Base-by-base conservation (phyloP, 225 moss, liverwort and hornwort species). In the Lunularia cruciata region DNA sequence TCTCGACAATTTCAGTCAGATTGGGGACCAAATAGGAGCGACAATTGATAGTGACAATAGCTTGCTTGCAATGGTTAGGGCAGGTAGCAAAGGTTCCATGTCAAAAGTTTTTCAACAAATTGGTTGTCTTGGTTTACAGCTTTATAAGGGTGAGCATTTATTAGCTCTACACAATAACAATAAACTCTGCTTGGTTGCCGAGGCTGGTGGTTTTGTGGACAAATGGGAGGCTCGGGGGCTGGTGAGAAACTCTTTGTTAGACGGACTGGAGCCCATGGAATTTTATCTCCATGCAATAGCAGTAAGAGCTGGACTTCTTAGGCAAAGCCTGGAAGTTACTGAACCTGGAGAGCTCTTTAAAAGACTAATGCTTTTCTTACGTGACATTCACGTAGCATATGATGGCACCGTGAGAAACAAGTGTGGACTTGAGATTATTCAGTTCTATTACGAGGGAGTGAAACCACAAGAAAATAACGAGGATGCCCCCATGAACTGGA, bases 281-380 rank as follows among this genome's bases (percentile, higher is more conserved):
- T 85, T 90, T 42, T 91, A 84, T 60, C 79, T 82, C 27, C 96
- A 93, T 57, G 71, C 89, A 3, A 83, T 85, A 74, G 80, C 91
- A 8, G 86, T 87, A 65, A 85, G 91, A 43, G 80, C 82, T 28
- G 78, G 70, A 36, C 80, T 87, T 47, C 80, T 89, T 26, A 72
- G 85, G 4, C 85, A 89, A 58, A 82, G 87, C 69, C 30, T 86
- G 72, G 91, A 89, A 65, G 89, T 92, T 31, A 69, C 83, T n/a
- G 78, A 89, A 68, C 89, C 91, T 12, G 93, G 96, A 72, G 87
- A 86, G 3, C 86, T 98, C 27, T 98, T 98, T 28, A 93, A 98
- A 78, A 81, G 85, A 47, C 78, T 89, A 34, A 92, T 92, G 91
- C 77, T 86, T 2, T 92, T 89, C 72, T 47, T 92, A 67, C 81